Conservation (phyloP, 1,284 basidiomycete genomes). For the Schizophyllum commune region DNA sequence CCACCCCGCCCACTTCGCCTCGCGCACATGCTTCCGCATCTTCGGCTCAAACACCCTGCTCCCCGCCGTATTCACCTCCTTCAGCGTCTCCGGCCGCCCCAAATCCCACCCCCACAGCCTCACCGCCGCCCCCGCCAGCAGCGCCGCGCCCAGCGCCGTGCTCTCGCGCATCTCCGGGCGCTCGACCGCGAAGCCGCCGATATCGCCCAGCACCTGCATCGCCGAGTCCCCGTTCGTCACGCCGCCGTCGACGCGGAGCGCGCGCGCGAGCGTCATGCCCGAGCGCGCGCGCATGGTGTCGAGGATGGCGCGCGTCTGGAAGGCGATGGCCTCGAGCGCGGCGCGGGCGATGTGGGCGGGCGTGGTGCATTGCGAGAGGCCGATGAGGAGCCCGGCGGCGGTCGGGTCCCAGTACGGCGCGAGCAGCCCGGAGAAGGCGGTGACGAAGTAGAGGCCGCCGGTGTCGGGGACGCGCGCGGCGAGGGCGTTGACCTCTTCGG, state of each 20-base stretch:
- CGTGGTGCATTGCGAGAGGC: constrained; percentile 87
- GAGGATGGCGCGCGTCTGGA: constrained; percentile 90
- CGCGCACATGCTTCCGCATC: constrained; percentile 46
- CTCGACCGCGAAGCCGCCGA: constrained; percentile 88
- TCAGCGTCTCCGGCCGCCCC: constrained; percentile 77
- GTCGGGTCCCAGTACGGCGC: constrained; percentile 91
- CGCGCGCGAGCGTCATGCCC: constrained; percentile 58
- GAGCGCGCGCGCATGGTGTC: constrained; percentile 82
- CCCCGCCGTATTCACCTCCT: constrained; percentile 84
- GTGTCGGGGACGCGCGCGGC: constrained; percentile 75
- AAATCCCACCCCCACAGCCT: constrained; percentile 94
- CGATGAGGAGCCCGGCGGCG: constrained; percentile 79
- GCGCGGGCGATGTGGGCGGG: constrained; percentile 92
- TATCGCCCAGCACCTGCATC: constrained; percentile 90
- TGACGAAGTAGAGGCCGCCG: constrained; percentile 96
- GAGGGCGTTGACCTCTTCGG: constrained; percentile 80
- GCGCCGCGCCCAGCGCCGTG: constrained; percentile 92
- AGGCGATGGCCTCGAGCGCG: constrained; percentile 85
- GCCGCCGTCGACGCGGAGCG: constrained; percentile 80
- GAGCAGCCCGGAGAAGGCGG: constrained; percentile 88
- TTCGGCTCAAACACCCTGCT: constrained; percentile 65
- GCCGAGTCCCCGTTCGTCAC: constrained; percentile 89
- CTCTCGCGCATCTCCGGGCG: constrained; percentile 97
- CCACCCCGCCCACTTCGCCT: constrained; percentile 72
- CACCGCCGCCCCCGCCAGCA: constrained; percentile 90